These are phyloP conservation scores for Penicillium longicatenatum DNA, from an alignment of 495 filamentous ascomycete species.

Conservation along the genomic window DNA sequence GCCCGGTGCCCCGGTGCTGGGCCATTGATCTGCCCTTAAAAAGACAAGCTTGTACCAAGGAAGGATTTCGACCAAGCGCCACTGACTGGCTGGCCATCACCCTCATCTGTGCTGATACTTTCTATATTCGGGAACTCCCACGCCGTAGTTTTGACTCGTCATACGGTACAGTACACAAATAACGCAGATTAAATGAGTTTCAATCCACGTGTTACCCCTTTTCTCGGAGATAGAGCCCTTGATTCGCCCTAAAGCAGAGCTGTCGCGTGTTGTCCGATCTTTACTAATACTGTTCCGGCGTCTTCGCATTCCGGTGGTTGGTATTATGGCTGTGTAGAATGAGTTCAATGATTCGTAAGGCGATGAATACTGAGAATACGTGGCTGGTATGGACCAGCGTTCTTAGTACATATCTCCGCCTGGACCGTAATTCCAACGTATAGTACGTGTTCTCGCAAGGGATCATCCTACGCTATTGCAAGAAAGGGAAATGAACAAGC, in stretches of 20 bases:
- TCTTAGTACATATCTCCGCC: not conserved
- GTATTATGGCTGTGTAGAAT: constrained; percentile 20
- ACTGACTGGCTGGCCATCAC: not conserved
- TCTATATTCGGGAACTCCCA: not conserved
- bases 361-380: constrained; percentile 6
- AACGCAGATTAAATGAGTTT: not conserved
- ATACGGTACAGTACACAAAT: constrained; percentile 15
- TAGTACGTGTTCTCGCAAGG: not conserved
- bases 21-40: not conserved
- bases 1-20: not conserved
- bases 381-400: constrained; percentile 24
- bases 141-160: constrained; percentile 19
- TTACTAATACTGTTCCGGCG: constrained; percentile 1
- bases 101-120: constrained; percentile 10
- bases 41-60: not conserved
- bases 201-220: constrained; percentile 25
- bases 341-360: constrained; percentile 14
- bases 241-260: constrained; percentile 19
- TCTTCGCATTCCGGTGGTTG: constrained; percentile 19
- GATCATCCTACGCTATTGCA: constrained; percentile 6
- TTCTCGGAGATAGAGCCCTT: constrained; percentile 9
- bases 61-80: not conserved
- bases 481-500: constrained; percentile 15
- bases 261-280: constrained; percentile 15
- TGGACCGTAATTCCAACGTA: not conserved